A percentile compares a stretch with the other conserved stretches of the same genome.
phyloP scores from a whole-genome alignment of 768 basidiomycete species.

The Hemileccinum impolitum region DNA sequence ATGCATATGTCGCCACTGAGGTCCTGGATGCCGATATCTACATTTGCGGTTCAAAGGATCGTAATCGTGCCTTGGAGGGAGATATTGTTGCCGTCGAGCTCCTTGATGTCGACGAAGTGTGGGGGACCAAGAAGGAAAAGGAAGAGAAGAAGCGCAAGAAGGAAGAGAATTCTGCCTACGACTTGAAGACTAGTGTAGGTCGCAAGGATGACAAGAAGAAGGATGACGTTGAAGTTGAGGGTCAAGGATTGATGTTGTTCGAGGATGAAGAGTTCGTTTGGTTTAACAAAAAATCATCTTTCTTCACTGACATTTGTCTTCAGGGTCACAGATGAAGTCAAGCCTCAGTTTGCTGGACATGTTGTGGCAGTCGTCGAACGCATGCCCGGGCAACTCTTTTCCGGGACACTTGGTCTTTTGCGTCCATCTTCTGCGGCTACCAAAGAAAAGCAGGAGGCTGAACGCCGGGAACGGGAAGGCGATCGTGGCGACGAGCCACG shows the following conservation, averaged over 20 bases:
- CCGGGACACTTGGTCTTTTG: slow-evolving; percentile 91
- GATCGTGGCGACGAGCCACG: slow-evolving; percentile 83
- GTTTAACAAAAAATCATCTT: slow-evolving; percentile 1
- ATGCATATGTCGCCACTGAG: slow-evolving; percentile 98
- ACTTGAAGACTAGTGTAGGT: slow-evolving; percentile 66
- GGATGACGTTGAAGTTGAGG: slow-evolving; percentile 99
- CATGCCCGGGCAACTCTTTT: slow-evolving; percentile 98
- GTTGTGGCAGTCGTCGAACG: slow-evolving; percentile 99
- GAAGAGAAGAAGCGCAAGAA: slow-evolving; percentile 99
- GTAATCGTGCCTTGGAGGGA: slow-evolving; percentile 96
- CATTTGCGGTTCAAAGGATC: slow-evolving; percentile 97
- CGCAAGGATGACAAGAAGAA: slow-evolving; percentile 99
- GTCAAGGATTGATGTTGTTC: slow-evolving; percentile 93
- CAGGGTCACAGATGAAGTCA: slow-evolving; percentile 95
- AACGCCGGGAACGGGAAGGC: slow-evolving; percentile 94
- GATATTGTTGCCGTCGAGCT: slow-evolving; percentile 98
- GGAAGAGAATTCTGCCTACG: slow-evolving; percentile 97
- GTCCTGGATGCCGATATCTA: slow-evolving; percentile 99
- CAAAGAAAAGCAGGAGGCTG: slow-evolving; percentile 98
- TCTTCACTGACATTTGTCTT: slow-evolving; percentile 10
- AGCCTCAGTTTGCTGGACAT: slow-evolving; percentile 97
- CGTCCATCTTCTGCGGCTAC: slow-evolving; percentile 96
- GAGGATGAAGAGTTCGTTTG: slow-evolving; percentile 88
- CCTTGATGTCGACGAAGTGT: slow-evolving; percentile 95
- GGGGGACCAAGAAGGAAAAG: slow-evolving; percentile 99